Evolutionary conservation across 768 basidiomycete genomes (phyloP).

Genomic region (Daedalea quercina): DNA sequence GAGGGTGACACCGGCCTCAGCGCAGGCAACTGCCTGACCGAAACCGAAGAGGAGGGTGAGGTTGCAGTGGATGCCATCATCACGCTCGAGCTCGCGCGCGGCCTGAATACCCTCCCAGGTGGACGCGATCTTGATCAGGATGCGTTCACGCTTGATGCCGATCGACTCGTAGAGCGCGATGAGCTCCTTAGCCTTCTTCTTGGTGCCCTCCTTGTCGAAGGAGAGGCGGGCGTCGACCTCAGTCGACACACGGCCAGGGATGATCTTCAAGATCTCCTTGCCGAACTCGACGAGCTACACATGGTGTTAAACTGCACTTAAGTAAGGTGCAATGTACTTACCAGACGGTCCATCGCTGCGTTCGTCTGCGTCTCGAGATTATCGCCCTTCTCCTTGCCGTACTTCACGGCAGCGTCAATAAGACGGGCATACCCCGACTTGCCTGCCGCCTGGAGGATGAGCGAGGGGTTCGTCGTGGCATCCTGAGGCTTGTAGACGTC

Average conservation of each 20-base stretch:
- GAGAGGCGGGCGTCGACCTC: constrained; percentile 98
- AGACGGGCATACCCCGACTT: constrained; percentile 80
- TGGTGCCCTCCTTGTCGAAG: constrained; percentile 90
- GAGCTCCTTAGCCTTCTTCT: constrained; percentile 84
- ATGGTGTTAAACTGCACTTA: constrained; percentile 2
- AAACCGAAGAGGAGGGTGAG: constrained; percentile 99
- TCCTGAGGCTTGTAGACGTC: constrained; percentile 96
- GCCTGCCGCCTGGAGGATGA: constrained; percentile 90
- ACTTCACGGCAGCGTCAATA: constrained; percentile 67
- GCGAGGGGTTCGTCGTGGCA: constrained; percentile 96
- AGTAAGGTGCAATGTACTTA: constrained; percentile 30
- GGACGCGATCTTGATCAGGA: constrained; percentile 99
- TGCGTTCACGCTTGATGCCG: constrained; percentile 88
- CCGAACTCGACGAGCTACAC: constrained; percentile 93
- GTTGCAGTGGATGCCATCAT: constrained; percentile 96
- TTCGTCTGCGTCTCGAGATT: constrained; percentile 69
- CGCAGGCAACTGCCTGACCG: constrained; percentile 96
- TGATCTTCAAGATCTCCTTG: constrained; percentile 88
- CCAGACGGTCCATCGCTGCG: constrained; percentile 84
- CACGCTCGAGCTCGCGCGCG: constrained; percentile 88
- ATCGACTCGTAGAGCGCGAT: constrained; percentile 93
- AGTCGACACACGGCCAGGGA: constrained; percentile 97
- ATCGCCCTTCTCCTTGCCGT: constrained; percentile 78
- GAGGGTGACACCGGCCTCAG: constrained; percentile 95
- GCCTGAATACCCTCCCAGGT: constrained; percentile 99